Evolutionary conservation across 495 filamentous ascomycete genomes (phyloP), one percentile per base, ranked within the genome.

Genomic region (Lasiosphaeris hirsuta): DNA sequence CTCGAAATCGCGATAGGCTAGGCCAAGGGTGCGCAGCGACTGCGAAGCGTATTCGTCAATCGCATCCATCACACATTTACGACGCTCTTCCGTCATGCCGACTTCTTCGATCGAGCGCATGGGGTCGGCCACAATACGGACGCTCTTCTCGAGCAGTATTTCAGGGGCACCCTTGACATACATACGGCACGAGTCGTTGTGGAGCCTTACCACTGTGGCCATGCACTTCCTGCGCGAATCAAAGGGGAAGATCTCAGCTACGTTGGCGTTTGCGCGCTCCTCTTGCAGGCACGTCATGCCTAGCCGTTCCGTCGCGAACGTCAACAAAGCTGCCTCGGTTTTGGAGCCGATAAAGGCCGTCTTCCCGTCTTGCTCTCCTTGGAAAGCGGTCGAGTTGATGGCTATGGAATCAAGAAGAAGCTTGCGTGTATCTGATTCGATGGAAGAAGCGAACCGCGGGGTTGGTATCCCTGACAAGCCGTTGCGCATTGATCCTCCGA

Each of bases 371-470:
- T 84, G 79, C 47, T 89, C 86, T 13, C 82, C 82, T 61, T 90
- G 85, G 59, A 90, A 90, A 1, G 87, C 87, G 0, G 87, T 90
- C 3, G 87, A 90, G 66, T 91, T 90, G 60, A 87, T 76, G 34
- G 84, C 81, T 44, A 90, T 83, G 3, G 86, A 89, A 44, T 88
- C 74, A 23, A 82, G 63, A 18, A 91, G 63, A 30, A 83, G 69
- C 15, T 78, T 72, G 65, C 82, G 86, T 34, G 84, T 72, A 11
- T 78, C 73, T 7, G 69, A 55, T 3, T 81, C 75, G 36, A 92
- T 72, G 0, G 72, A 74, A 17, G 77, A 65, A n/a, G 81, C 78
- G 65, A 90, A 88, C 42, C 85, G 81, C 0, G 76, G 65, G 17
- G 82, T 69, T 3, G n/a, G 23, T 18, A 14, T 38, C 15, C 23